phyloP scores from a whole-genome alignment of 345 rosid genomes.

The Syzygium jambos region DNA sequence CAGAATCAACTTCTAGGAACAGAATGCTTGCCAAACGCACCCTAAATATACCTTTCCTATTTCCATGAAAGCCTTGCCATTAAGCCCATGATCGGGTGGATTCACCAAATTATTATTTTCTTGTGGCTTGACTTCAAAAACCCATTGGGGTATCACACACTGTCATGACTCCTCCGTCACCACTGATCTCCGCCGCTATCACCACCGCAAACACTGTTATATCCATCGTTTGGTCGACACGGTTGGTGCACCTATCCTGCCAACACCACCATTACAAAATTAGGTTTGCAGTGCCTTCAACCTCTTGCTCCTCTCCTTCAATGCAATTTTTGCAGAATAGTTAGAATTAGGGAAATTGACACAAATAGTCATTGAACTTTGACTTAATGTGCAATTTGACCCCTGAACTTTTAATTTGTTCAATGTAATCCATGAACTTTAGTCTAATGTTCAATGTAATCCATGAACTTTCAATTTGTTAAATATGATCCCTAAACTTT shows the following conservation, averaged over 20 bases:
- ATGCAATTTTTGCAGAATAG: not conserved
- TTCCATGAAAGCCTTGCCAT: not conserved
- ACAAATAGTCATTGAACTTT: no score
- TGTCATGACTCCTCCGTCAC: not conserved
- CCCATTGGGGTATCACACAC: not conserved
- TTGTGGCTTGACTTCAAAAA: not conserved
- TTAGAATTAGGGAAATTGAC: no score
- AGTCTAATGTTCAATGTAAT: no score
- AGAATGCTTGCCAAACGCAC: no score
- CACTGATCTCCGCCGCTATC: not conserved
- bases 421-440: no score
- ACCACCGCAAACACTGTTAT: not conserved
- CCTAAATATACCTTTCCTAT: no score
- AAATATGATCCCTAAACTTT: no score
- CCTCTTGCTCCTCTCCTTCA: no score
- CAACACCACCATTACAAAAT: not conserved
- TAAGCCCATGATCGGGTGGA: not conserved
- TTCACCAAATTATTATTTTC: not conserved
- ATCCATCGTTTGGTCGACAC: fast-evolving
- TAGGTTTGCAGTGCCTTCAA: not conserved
- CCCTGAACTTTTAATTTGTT: no score
- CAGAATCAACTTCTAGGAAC: no score
- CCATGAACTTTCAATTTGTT: no score
- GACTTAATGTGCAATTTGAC: no score
- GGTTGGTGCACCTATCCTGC: not conserved